phyloP scores from a whole-genome alignment of 345 rosid genomes.

The Microcos paniculata region DNA sequence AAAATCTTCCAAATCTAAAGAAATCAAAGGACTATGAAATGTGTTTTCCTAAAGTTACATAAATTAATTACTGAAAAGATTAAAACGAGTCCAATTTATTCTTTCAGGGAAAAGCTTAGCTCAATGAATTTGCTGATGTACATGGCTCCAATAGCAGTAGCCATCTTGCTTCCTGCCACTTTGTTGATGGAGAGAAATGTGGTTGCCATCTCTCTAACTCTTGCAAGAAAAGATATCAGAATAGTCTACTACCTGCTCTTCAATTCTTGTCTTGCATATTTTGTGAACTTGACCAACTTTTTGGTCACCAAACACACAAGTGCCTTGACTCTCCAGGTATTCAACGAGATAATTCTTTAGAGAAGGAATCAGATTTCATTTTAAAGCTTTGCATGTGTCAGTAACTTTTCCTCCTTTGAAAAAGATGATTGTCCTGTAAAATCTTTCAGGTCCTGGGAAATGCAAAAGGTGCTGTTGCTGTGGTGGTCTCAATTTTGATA shows the following conservation, averaged over 20 bases:
- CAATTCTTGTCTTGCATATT: conserved; percentile 52
- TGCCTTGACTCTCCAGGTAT: conserved; percentile 58
- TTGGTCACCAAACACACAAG: conserved; percentile 61
- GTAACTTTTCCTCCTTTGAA: background rate
- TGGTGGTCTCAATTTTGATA: conserved; percentile 53
- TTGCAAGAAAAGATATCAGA: conserved; percentile 50
- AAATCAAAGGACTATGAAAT: background rate
- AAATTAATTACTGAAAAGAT: background rate
- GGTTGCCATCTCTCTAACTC: conserved; percentile 34
- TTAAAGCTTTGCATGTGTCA: background rate
- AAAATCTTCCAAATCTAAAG: background rate
- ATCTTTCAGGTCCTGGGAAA: conserved; percentile 55
- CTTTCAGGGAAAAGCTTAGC: conserved; percentile 54
- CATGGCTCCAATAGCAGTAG: conserved; percentile 57
- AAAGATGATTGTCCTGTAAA: background rate
- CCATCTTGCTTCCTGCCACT: conserved; percentile 50
- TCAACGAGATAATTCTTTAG: background rate
- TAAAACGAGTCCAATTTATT: background rate
- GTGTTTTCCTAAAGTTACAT: background rate
- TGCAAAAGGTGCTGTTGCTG: conserved; percentile 66
- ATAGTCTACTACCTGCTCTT: conserved; percentile 50
- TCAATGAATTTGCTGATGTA: conserved; percentile 57
- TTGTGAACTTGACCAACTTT: conserved; percentile 59
- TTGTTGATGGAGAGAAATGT: conserved; percentile 55
- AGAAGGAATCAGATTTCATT: background rate